Evolutionary conservation across 73 alveolate species (phyloP), one percentile per base, ranked within the genome.

Genomic region (Breviolum minutum): DNA sequence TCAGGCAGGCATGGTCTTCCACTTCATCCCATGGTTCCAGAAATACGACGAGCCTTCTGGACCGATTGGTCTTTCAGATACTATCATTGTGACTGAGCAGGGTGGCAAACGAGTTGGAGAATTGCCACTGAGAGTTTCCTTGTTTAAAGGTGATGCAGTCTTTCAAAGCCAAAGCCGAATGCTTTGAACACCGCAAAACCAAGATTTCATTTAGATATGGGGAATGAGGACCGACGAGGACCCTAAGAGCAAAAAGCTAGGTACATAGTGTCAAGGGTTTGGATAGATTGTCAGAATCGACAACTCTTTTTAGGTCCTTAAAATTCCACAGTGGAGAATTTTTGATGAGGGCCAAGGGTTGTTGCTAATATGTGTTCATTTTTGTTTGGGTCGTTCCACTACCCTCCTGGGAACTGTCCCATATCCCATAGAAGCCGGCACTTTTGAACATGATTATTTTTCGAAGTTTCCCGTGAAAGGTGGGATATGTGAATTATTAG

Each of bases 21-120:
- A 92, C 81, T 92, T 92, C 81, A 92, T 92, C 91, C 98, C 98
- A 10, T 92, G 98, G 98, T 92, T 92, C 62, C 98, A 92, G 98
- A 92, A 92, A 91, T 92, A 92, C 81, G 63, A 80, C 69, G 81
- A 61, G n/a, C 98, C 98, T 24, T 16, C 69, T 61, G 98, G 98
- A 68, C 91, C 98, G 20, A 61, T 92, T 24, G 98, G 98, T 66
- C 98, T 92, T 26, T 92, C 98, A 0, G 98, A 92, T 27, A 92
- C 98, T 7, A 91, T 92, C 81, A 64, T 92, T 12, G 98, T 92
- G 70, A 92, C 98, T 6, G 29, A 63, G 6, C 81, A 73, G 76
- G 98, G 98, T 40, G 98, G 98, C 32, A 17, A 29, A 24, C 98
- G 98, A 68, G 26, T 76, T n/a, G 98, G 98, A 13, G 29, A 63